These are phyloP conservation scores for Kluyveromyces starmeri DNA, from an alignment of 805 yeast genomes.

Conservation along the genomic window DNA sequence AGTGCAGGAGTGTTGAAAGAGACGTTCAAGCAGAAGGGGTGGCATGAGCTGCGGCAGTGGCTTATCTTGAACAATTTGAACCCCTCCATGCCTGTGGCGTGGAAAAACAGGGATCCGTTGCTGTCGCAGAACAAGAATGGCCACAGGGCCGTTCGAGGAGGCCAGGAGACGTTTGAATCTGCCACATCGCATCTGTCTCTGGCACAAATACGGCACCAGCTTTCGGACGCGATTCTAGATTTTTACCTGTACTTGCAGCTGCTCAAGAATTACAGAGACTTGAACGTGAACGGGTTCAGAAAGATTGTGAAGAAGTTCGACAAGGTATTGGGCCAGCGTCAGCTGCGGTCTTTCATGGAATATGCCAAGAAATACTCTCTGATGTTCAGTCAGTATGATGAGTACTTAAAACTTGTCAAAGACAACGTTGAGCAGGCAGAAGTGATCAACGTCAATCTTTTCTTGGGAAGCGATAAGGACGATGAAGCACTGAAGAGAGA, in stretches of 20 bases:
- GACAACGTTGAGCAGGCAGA: conserved; percentile 10
- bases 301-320: conserved; percentile 88
- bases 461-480: conserved; percentile 10
- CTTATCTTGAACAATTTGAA: background rate
- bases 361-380: conserved; percentile 20
- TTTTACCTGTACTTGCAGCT: conserved; percentile 26
- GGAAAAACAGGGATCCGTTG: background rate
- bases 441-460: conserved; percentile 8
- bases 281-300: conserved; percentile 82
- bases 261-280: conserved; percentile 42
- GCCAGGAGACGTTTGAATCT: conserved; percentile 11
- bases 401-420: conserved; percentile 12
- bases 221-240: conserved; percentile 26
- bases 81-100: conserved; percentile 1
- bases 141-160: conserved; percentile 4
- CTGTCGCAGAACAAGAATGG: background rate
- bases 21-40: conserved; percentile 1
- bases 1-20: background rate
- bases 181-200: conserved; percentile 6
- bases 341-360: conserved; percentile 20
- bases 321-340: conserved; percentile 35
- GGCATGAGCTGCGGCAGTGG: conserved; percentile 1
- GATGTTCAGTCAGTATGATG: conserved; percentile 22
- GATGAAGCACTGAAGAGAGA: conserved; percentile 13
- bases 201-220: conserved; percentile 14